These are phyloP conservation scores for Geotrichum candidum DNA, from an alignment of 1,139 yeast genomes.

Conservation along the genomic window DNA sequence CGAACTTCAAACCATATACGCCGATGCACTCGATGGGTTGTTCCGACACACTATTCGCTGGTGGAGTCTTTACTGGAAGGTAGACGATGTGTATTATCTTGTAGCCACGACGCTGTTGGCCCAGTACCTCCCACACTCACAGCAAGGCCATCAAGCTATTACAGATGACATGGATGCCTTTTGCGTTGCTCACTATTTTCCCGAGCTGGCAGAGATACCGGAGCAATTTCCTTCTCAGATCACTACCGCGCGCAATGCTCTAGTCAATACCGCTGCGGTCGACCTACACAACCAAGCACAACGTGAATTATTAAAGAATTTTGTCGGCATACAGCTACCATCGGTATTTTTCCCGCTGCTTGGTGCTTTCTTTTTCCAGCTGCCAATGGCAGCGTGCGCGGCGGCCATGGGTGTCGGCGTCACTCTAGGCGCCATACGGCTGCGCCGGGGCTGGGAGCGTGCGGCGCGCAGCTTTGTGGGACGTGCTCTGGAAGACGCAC, in stretches of 20 bases:
- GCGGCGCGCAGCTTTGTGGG: constrained; percentile 26
- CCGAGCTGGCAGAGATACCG: constrained; percentile 4
- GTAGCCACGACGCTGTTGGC: constrained; percentile 20
- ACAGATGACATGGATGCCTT: constrained; percentile 32
- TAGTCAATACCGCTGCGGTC: constrained; percentile 11
- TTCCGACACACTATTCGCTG: constrained; percentile 29
- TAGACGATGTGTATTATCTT: constrained; percentile 35
- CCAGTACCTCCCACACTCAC: constrained; percentile 30
- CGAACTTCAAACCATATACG: constrained; percentile 32
- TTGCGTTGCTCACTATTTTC: constrained; percentile 22
- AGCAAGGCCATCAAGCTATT: constrained; percentile 27
- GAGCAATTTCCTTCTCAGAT: background rate
- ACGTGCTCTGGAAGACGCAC: constrained; percentile 23
- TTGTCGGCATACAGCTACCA: constrained; percentile 36
- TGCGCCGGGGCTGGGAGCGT: constrained; percentile 35
- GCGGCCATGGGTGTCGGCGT: constrained; percentile 33
- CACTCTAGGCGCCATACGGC: constrained; percentile 32
- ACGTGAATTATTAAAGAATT: constrained; percentile 5
- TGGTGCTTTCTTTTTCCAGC: constrained; percentile 31
- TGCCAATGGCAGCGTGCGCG: constrained; percentile 35
- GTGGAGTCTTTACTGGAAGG: constrained; percentile 36
- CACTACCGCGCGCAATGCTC: constrained; percentile 2
- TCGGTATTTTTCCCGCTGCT: constrained; percentile 29
- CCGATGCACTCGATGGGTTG: background rate
- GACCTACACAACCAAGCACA: constrained; percentile 19